These are phyloP conservation scores for Scorias spongiosa DNA, from an alignment of 2,329 filamentous ascomycete genomes.

Conservation along the genomic window DNA sequence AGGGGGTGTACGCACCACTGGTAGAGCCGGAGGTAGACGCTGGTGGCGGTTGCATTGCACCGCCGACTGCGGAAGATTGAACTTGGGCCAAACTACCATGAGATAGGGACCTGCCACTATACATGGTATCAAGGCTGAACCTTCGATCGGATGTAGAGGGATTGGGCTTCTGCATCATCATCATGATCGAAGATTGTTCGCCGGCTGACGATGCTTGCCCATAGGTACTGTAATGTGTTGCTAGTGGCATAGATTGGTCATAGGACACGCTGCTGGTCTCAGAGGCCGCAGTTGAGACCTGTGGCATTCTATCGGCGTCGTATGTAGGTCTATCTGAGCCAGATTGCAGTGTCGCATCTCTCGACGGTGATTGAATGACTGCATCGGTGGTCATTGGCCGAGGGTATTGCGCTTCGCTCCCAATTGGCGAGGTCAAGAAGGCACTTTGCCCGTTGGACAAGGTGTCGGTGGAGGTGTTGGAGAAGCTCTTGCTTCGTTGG, in stretches of 20 bases:
- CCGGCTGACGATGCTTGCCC: not conserved
- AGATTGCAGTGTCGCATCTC: too few species aligned
- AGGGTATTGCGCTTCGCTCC: not conserved
- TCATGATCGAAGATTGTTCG: too few species aligned
- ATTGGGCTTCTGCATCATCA: constrained; percentile 1
- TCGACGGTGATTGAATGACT: too few species aligned
- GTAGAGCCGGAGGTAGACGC: constrained; percentile 8
- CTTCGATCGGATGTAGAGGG: not conserved
- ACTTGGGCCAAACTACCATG: not conserved
- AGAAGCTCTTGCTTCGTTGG: constrained; percentile 3
- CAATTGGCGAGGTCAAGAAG: not conserved
- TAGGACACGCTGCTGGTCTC: not conserved
- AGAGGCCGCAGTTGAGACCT: not conserved
- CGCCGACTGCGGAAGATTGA: not conserved
- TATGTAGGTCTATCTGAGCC: not conserved
- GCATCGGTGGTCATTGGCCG: not conserved
- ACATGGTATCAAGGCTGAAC: not conserved
- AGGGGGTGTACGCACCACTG: constrained; percentile 8
- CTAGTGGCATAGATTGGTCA: not conserved
- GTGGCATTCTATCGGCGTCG: not conserved
- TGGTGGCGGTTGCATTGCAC: constrained; percentile 16
- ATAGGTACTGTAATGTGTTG: not conserved
- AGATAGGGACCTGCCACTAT: not conserved
- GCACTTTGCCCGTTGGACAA: not conserved
- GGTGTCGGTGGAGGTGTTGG: not conserved